A percentile compares a stretch with the other conserved stretches of the same genome.
These are phyloP conservation scores for Circinella umbellata DNA, from an alignment of 371 early-diverging fungal species.

Conservation along the genomic window DNA sequence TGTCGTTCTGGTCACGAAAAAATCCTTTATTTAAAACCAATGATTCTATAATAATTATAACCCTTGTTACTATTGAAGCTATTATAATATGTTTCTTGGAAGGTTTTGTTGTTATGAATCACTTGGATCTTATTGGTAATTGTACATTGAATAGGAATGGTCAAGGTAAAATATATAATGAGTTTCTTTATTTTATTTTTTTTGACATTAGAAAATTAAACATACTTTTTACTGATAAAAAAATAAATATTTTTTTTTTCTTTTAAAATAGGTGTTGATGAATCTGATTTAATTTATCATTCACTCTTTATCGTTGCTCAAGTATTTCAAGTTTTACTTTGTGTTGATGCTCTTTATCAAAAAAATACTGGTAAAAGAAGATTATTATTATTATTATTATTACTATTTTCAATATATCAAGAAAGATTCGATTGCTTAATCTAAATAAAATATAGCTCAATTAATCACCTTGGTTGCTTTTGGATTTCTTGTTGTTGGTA, in stretches of 20 bases:
- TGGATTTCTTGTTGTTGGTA: constrained; percentile 53
- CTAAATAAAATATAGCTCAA: constrained; percentile 33
- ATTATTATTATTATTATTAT: no score
- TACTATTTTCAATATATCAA: neutral
- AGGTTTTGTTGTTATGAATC: constrained; percentile 48
- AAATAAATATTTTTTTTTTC: no score
- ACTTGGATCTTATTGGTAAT: constrained; percentile 43
- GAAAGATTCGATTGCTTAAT: neutral
- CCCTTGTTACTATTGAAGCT: constrained; percentile 39
- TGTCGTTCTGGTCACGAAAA: neutral
- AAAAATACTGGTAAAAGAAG: constrained; percentile 50
- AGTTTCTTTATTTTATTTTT: neutral
- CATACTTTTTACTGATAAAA: no score
- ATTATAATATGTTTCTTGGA: constrained; percentile 48
- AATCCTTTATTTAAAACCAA: constrained; percentile 29
- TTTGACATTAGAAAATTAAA: neutral
- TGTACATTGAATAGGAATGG: constrained; percentile 28
- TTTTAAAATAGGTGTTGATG: constrained; percentile 41
- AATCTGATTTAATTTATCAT: constrained; percentile 60
- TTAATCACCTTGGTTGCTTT: constrained; percentile 42
- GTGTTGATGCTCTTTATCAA: constrained; percentile 50
- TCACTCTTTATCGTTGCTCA: constrained; percentile 52
- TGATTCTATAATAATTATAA: constrained; percentile 34
- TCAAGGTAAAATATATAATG: constrained; percentile 19
- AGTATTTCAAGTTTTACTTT: constrained; percentile 51